phyloP scores from a whole-genome alignment of 352 stramenopile genomes.

The Phytophthora constricta region DNA sequence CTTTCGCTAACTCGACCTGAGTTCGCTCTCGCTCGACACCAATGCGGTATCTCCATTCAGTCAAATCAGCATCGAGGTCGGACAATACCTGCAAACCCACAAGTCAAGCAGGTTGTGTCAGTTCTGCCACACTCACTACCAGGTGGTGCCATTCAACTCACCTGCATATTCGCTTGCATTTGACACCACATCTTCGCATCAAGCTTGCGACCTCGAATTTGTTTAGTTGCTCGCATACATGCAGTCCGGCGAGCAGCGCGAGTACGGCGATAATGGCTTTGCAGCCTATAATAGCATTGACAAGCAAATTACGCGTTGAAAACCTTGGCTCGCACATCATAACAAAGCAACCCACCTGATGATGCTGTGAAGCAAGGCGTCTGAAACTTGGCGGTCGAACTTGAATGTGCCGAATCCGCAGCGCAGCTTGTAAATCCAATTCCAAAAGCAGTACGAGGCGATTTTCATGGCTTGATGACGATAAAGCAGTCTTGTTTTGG shows the following conservation, averaged over 20 bases:
- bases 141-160: background rate
- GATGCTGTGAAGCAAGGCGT: conserved; percentile 5
- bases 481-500: conserved; percentile 7
- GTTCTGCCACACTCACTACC: background rate
- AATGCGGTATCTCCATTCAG: conserved; percentile 44
- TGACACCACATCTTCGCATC: conserved; percentile 3
- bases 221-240: background rate
- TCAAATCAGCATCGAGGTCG: conserved; percentile 22
- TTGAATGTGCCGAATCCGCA: conserved; percentile 33
- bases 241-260: background rate
- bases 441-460: conserved; percentile 50
- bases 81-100: conserved; percentile 4
- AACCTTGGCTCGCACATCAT: no score
- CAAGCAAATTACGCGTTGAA: no score
- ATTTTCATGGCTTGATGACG: conserved; percentile 36
- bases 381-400: conserved; percentile 17
- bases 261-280: background rate
- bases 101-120: background rate
- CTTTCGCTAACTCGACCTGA: conserved; percentile 27
- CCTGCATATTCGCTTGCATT: background rate
- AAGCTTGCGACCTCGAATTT: conserved; percentile 1
- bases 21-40: conserved; percentile 33
- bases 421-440: conserved; percentile 33
- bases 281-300: background rate
- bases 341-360: conserved; percentile 30